Base-by-base conservation (phyloP, 176 grass and related monocot species). In the Cenchrus americanus region DNA sequence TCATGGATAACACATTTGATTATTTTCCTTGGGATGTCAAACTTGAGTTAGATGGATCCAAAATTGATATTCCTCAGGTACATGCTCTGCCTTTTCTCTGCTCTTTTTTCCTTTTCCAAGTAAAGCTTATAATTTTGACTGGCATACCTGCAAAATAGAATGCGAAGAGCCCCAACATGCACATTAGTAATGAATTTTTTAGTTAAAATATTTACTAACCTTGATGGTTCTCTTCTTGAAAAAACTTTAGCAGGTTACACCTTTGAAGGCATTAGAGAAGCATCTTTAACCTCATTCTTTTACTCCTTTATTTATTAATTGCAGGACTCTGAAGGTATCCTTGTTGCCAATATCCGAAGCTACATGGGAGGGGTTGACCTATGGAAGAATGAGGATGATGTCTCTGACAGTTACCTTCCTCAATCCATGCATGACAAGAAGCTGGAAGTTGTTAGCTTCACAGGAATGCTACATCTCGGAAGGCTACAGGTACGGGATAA, bases 321-420 rank as follows among this genome's bases (percentile, higher is more conserved):
- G 48, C 73, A 97, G 94, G 94, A 97, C 47, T 84, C 87, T 6
- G 89, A 97, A 92, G 94, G 94, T 58, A 82, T 97, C 53, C 87
- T 97, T 89, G 89, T 97, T 9, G 91, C 91, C 43, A 97, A 97
- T 52, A 97, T 97, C 52, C 83, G 89, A 71, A 97, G 94, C 61
- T 97, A 97, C 82, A 97, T 97, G 94, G 94, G 94, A 94, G 94
- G 94, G n/a, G 94, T 94, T 82, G 94, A 94, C 80, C 75, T 97
- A 42, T 97, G 91, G 94, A 91, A 97, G 82, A 92, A 92, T n/a
- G 89, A 97, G 34, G 89, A 94, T 82, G 90, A 92, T 86, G 47
- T 60, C 23, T 94, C 78, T 11, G 87, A 94, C 32, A 62, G 49
- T 82, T 94, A 90, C 71, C 82, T 71, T 58, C 87, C 89, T 74